Evolutionary conservation across 2,329 filamentous ascomycete genomes (phyloP), one percentile per base, ranked within the genome.

Genomic region (Fusarium sp.): DNA sequence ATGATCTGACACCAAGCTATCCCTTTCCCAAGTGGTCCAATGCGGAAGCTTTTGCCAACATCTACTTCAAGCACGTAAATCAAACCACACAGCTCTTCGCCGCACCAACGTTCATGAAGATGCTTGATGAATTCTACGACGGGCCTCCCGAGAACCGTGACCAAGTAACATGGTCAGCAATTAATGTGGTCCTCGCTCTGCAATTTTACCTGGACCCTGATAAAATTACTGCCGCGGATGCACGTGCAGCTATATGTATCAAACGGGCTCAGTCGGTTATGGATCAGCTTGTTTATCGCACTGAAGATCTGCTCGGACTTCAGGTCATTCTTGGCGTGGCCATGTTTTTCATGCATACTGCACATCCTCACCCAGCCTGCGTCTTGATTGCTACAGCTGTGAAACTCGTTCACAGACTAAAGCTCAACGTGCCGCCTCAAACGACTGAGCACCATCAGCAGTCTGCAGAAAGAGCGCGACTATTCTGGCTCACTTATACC

Each of bases 401-500:
- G 7, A 67, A 67, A 20, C 6, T 63, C 5, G 37, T 50, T 7
- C 54, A 67, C 28, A 28, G 32, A 4, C 11, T 66, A 0, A 47
- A 32, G 2, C 46, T 49, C 10, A 56, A 67, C 19, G 20, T n/a
- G 7, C 40, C 22, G 4, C 13, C 20, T 44, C 7, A 17, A 24
- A 17, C 14, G 15, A 9, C 8, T 3, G 33, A 1, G 33, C 15
- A n/a, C 10, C 33, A 7, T 17, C 33, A 32, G 11, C 5, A 41
- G 17, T n/a, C 56, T 3, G n/a, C 24, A 17, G 56, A 56, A 8
- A 35, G 45, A 9, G 22, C 33, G 8, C 50, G 48, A 2, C 19
- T 65, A 3, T 50, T 62, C 6, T 67, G 58, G 57, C 58, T 67
- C 8, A 55, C 65, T 2, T 67, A 67, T 6, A 67, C 63, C 15